Evolutionary conservation across 176 grass and related monocot genomes (phyloP).

Genomic region (Oryza glumipatula): DNA sequence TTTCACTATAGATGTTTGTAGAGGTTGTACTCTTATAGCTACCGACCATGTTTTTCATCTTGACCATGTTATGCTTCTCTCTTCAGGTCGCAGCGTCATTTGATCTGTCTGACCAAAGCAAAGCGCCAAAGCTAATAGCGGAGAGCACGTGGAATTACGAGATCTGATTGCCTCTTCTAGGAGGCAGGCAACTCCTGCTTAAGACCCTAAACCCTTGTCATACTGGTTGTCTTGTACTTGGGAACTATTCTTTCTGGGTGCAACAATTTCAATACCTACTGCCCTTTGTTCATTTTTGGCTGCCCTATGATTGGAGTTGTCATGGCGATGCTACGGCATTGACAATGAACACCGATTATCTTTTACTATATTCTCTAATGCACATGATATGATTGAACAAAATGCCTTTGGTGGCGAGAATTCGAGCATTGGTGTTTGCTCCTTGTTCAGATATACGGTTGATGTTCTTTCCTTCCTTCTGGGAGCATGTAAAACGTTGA

Average conservation of each 20-base stretch:
- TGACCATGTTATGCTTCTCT: conserved; percentile 22
- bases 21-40: background rate
- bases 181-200: conserved; percentile 3
- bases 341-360: conserved; percentile 12
- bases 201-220: background rate
- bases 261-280: conserved; percentile 1
- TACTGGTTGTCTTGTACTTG: conserved; percentile 19
- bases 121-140: conserved; percentile 66
- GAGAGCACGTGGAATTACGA: conserved; percentile 87
- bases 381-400: background rate
- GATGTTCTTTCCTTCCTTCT: background rate
- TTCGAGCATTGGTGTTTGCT: background rate
- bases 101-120: conserved; percentile 71
- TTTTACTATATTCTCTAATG: background rate
- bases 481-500: background rate
- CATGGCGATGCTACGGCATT: conserved; percentile 3
- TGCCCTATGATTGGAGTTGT: conserved; percentile 7
- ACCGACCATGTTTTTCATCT: background rate
- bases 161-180: conserved; percentile 38
- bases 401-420: background rate
- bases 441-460: background rate
- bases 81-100: conserved; percentile 60
- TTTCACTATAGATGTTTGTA: conserved; percentile 1
- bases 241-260: conserved; percentile 21
- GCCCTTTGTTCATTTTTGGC: conserved; percentile 33